phyloP scores from a whole-genome alignment of 1,284 basidiomycete species.

The Cryptococcus depauperatus region DNA sequence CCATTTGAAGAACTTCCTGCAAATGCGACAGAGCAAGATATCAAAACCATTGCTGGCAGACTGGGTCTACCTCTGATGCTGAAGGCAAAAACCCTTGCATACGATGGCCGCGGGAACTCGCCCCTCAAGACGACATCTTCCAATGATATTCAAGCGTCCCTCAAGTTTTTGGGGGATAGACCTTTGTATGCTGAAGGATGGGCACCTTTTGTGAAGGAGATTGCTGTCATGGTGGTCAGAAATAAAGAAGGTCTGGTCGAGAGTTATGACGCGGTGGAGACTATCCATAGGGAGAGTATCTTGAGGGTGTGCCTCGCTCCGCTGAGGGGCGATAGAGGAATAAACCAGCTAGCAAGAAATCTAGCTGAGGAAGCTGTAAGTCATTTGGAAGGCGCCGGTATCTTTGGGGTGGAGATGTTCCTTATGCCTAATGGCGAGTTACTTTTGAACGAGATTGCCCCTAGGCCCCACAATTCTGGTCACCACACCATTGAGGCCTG shows the following conservation, averaged over 20 bases:
- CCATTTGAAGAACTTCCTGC: conserved; percentile 56
- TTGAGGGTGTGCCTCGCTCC: conserved; percentile 86
- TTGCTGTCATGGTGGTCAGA: conserved; percentile 96
- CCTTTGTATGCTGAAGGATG: conserved; percentile 86
- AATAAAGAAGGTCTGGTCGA: conserved; percentile 63
- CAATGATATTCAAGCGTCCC: conserved; percentile 54
- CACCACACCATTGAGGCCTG: conserved; percentile 99
- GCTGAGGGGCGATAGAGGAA: conserved; percentile 52
- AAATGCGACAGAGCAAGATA: conserved; percentile 47
- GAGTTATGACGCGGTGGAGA: conserved; percentile 91
- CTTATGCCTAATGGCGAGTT: conserved; percentile 77
- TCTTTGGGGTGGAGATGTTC: conserved; percentile 99
- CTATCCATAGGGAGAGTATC: conserved; percentile 88
- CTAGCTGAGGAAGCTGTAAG: conserved; percentile 78
- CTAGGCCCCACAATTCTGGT: conserved; percentile 97
- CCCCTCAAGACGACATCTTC: conserved; percentile 55
- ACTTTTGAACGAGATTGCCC: conserved; percentile 94
- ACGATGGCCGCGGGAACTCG: conserved; percentile 93
- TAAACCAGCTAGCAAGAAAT: conserved; percentile 57
- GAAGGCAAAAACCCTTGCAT: conserved; percentile 88
- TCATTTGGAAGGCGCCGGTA: conserved; percentile 78
- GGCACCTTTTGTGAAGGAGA: conserved; percentile 81
- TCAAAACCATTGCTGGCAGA: conserved; percentile 51
- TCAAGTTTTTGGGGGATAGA: conserved; percentile 57
- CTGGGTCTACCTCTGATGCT: conserved; percentile 91